A percentile compares a stretch with the other conserved stretches of the same genome.
Conservation (phyloP, 352 stramenopile genomes). For the Globisporangium ultimum region DNA sequence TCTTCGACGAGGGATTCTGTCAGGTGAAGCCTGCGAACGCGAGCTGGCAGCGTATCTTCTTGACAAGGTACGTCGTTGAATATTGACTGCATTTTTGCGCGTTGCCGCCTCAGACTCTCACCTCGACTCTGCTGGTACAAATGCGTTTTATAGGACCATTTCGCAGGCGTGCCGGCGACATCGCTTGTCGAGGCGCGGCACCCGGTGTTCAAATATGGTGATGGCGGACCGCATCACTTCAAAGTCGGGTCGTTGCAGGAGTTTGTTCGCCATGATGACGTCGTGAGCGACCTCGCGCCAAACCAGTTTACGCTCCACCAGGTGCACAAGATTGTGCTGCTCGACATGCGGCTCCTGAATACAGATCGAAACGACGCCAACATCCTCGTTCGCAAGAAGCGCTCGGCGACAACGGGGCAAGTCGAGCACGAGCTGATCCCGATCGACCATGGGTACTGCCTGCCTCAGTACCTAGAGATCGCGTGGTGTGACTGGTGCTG, state of each 20-base stretch:
- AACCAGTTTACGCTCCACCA: slow-evolving; percentile 88
- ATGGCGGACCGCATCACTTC: slow-evolving; percentile 55
- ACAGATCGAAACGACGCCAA: slow-evolving; percentile 98
- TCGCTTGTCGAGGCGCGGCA: slow-evolving; percentile 73
- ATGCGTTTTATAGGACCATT: slow-evolving; percentile 50
- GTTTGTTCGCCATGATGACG: slow-evolving; percentile 94
- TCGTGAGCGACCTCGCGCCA: slow-evolving; percentile 92
- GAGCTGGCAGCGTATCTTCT: slow-evolving; percentile 98
- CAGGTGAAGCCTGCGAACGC: slow-evolving; percentile 95
- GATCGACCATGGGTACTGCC: slow-evolving; percentile 99
- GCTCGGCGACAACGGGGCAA: slow-evolving; percentile 37
- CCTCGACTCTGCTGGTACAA: too few species aligned
- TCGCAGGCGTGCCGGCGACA: slow-evolving; percentile 77
- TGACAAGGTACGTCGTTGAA: slow-evolving; percentile 60
- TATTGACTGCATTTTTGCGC: slow-evolving; percentile 11
- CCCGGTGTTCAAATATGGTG: slow-evolving; percentile 75
- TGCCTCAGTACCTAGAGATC: slow-evolving; percentile 95
- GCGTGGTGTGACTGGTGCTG: slow-evolving; percentile 99
- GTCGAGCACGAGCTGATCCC: slow-evolving; percentile 93
- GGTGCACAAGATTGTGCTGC: slow-evolving; percentile 98
- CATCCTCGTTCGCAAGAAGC: slow-evolving; percentile 91
- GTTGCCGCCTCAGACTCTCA: too few species aligned
- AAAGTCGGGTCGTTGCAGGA: slow-evolving; percentile 98
- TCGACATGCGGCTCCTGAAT: slow-evolving; percentile 98
- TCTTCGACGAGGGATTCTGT: slow-evolving; percentile 91